phyloP scores from a whole-genome alignment of 192 early-diverging fungal species.

The Jimgerdemannia flammicorona region DNA sequence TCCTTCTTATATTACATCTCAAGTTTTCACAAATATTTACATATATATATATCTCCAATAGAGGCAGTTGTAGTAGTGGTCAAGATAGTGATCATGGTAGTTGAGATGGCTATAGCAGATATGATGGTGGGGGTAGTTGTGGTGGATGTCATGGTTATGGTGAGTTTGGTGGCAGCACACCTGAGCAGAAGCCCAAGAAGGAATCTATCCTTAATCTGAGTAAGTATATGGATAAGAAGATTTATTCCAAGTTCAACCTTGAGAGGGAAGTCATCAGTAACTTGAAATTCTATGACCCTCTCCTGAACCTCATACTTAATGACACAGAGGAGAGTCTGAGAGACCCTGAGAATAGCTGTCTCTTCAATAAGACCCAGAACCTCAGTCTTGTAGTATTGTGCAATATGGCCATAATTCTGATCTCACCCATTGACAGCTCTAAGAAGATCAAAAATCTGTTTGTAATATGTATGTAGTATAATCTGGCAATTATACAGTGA shows the following conservation, averaged over 20 bases:
- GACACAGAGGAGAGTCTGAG: slow-evolving; percentile 80
- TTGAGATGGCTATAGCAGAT: slow-evolving; percentile 3
- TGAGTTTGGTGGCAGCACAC: slow-evolving; percentile 12
- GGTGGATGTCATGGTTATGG: slow-evolving; percentile 45
- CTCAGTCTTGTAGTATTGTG: slow-evolving; percentile 88
- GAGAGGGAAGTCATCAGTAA: slow-evolving; percentile 92
- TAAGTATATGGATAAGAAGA: slow-evolving; percentile 91
- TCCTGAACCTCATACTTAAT: slow-evolving; percentile 93
- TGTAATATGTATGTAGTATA: slow-evolving; percentile 23
- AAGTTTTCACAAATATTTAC: not conserved
- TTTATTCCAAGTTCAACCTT: slow-evolving; percentile 90
- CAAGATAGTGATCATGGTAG: not conserved
- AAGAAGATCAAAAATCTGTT: slow-evolving; percentile 94
- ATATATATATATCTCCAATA: not conserved
- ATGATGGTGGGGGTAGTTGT: slow-evolving; percentile 46
- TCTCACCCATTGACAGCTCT: slow-evolving; percentile 88
- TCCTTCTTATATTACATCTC: too few species aligned
- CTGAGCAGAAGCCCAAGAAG: slow-evolving; percentile 70
- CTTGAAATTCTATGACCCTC: slow-evolving; percentile 89
- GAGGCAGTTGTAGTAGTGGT: not conserved
- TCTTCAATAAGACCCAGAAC: slow-evolving; percentile 54
- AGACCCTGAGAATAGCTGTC: slow-evolving; percentile 40
- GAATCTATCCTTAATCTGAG: slow-evolving; percentile 91
- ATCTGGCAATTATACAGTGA: not conserved
- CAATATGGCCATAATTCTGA: slow-evolving; percentile 84